These are phyloP conservation scores for Coccomyxa sp. DNA, from an alignment of 139 green algal genomes.

Conservation along the genomic window DNA sequence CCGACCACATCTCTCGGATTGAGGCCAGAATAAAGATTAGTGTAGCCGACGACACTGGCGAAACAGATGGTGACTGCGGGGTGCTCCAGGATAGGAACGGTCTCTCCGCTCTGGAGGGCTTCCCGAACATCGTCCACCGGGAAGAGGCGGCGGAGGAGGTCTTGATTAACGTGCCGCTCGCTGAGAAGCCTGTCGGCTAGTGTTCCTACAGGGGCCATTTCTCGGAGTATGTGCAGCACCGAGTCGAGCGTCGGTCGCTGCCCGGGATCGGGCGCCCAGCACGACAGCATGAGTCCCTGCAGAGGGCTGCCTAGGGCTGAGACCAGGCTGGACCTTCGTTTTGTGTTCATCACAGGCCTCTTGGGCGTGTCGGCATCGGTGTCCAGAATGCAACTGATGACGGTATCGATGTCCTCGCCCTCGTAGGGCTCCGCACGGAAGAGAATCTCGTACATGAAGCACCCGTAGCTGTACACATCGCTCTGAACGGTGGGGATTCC, in stretches of 20 bases:
- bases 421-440: neutral
- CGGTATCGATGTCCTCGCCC: neutral
- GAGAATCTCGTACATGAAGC: conserved; percentile 1
- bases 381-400: neutral
- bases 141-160: neutral
- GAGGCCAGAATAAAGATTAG: neutral
- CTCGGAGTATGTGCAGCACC: neutral
- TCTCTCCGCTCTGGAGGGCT: neutral
- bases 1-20: neutral
- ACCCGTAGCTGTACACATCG: neutral
- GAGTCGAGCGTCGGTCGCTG: neutral
- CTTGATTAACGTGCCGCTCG: neutral
- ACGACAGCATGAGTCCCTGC: neutral
- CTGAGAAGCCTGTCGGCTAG: neutral
- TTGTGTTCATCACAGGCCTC: neutral
- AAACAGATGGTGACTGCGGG: neutral
- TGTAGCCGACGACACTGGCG: neutral
- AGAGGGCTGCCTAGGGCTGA: neutral
- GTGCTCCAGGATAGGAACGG: neutral
- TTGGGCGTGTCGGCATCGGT: neutral
- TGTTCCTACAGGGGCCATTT: neutral
- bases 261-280: neutral
- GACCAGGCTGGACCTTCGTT: neutral
- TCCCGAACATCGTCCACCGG: neutral
- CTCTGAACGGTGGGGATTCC: neutral